Percentiles rank a stretch among this genome's conserved stretches.
phyloP scores from a whole-genome alignment of 1,139 yeast species.

The Candida freyschussii region DNA sequence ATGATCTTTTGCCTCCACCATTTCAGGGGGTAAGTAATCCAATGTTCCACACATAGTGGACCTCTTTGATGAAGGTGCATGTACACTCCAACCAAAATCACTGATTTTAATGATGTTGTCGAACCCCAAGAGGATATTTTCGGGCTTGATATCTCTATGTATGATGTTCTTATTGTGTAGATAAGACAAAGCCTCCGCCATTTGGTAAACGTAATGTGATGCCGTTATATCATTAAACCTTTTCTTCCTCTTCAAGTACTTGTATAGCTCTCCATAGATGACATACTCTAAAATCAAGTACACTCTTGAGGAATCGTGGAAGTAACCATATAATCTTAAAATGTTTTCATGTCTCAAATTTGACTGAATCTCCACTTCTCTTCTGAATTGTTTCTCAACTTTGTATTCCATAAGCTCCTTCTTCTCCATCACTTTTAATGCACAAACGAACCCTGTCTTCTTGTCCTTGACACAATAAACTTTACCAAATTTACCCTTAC shows the following conservation, averaged over 20 bases:
- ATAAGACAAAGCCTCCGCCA: slow-evolving; percentile 72
- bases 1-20: slow-evolving; percentile 81
- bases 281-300: slow-evolving; percentile 83
- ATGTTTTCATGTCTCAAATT: slow-evolving; percentile 72
- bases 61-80: slow-evolving; percentile 51
- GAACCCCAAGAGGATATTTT: slow-evolving; percentile 72
- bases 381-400: slow-evolving; percentile 80
- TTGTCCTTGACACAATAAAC: slow-evolving; percentile 87
- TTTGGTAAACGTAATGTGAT: slow-evolving; percentile 75
- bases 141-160: slow-evolving; percentile 92
- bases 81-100: slow-evolving; percentile 97
- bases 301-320: slow-evolving; percentile 73
- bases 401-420: slow-evolving; percentile 67
- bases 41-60: slow-evolving; percentile 92
- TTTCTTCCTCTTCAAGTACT: slow-evolving; percentile 56
- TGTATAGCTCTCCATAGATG: slow-evolving; percentile 82
- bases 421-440: slow-evolving; percentile 87
- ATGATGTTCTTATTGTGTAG: slow-evolving; percentile 76
- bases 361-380: slow-evolving; percentile 91
- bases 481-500: slow-evolving; percentile 90
- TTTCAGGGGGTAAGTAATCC: slow-evolving; percentile 93
- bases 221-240: slow-evolving; percentile 70
- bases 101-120: slow-evolving; percentile 75
- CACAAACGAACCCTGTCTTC: slow-evolving; percentile 73
- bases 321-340: slow-evolving; percentile 78